Conservation (phyloP, 1,284 basidiomycete genomes). For the Irpex sp. region DNA sequence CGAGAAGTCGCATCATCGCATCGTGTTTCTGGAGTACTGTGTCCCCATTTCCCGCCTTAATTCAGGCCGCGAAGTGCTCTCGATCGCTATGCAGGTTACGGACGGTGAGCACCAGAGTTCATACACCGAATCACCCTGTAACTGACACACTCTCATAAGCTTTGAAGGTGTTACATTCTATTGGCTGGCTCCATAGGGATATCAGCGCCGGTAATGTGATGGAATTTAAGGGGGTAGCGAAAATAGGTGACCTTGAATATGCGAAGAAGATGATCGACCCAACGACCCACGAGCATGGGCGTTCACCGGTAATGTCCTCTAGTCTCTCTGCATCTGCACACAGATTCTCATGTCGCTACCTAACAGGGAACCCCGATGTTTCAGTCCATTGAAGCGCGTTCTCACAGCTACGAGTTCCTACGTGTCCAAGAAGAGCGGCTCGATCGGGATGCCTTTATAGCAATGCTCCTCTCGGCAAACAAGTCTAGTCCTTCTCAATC, state of each 20-base stretch:
- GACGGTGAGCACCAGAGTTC: neutral
- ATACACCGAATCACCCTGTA: neutral
- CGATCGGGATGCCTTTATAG: neutral
- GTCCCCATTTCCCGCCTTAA: neutral
- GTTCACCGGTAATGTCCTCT: neutral
- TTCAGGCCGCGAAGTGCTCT: neutral
- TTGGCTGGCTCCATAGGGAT: conserved; percentile 1
- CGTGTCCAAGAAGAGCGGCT: neutral
- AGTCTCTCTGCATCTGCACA: neutral
- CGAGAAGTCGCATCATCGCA: neutral
- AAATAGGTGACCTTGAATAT: neutral
- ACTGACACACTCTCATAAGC: neutral
- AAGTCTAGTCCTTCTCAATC: neutral
- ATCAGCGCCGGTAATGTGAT: neutral
- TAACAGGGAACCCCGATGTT: neutral
- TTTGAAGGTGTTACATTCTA: neutral
- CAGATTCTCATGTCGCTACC: neutral
- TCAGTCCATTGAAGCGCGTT: neutral
- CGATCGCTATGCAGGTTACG: neutral
- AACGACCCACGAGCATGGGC: neutral
- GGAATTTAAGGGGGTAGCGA: neutral
- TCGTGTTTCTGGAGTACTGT: neutral
- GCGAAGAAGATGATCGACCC: neutral
- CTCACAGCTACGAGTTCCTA: neutral
- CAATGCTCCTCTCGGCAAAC: neutral